These are phyloP conservation scores for Chalciporus pseudorubinellus DNA, from an alignment of 768 basidiomycete species.

Conservation along the genomic window DNA sequence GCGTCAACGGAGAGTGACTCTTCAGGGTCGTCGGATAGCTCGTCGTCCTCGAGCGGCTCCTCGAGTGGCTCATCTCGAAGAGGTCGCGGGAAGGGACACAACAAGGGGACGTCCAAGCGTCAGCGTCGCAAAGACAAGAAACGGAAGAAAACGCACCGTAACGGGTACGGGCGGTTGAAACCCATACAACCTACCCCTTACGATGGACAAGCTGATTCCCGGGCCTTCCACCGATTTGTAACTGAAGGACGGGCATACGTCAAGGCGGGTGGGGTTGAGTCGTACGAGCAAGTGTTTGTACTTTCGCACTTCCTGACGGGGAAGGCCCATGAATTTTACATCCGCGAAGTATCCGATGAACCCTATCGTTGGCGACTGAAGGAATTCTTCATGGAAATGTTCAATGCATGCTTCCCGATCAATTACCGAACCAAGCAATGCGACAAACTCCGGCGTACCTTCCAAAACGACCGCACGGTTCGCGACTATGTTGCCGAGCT, in stretches of 20 bases:
- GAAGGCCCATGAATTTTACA: slow-evolving; percentile 31
- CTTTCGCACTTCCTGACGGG: slow-evolving; percentile 29
- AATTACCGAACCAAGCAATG: slow-evolving; percentile 18
- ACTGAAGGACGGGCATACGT: slow-evolving; percentile 16
- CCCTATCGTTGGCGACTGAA: slow-evolving; percentile 19
- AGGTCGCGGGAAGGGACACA: too few relatives aligned
- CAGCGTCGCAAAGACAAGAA: too few relatives aligned
- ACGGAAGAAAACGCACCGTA: background rate
- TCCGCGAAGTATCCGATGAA: slow-evolving; percentile 15
- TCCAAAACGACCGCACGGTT: slow-evolving; percentile 24
- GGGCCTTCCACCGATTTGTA: slow-evolving; percentile 12
- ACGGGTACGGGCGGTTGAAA: slow-evolving; percentile 10
- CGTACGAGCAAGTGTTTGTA: slow-evolving; percentile 15
- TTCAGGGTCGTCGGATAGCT: too few relatives aligned
- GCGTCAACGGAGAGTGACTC: too few relatives aligned
- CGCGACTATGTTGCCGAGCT: slow-evolving; percentile 32
- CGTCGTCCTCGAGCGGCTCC: too few relatives aligned
- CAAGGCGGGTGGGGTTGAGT: slow-evolving; percentile 14
- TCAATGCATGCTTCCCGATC: too few relatives aligned
- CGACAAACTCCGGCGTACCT: slow-evolving; percentile 12
- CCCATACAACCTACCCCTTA: slow-evolving; percentile 17
- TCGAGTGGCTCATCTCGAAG: too few relatives aligned
- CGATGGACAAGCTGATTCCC: slow-evolving; percentile 5
- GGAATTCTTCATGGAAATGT: slow-evolving; percentile 31
- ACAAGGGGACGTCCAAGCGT: too few relatives aligned